Evolutionary conservation across 768 basidiomycete species (phyloP).

Genomic region (Candolleomyces efflorescens): DNA sequence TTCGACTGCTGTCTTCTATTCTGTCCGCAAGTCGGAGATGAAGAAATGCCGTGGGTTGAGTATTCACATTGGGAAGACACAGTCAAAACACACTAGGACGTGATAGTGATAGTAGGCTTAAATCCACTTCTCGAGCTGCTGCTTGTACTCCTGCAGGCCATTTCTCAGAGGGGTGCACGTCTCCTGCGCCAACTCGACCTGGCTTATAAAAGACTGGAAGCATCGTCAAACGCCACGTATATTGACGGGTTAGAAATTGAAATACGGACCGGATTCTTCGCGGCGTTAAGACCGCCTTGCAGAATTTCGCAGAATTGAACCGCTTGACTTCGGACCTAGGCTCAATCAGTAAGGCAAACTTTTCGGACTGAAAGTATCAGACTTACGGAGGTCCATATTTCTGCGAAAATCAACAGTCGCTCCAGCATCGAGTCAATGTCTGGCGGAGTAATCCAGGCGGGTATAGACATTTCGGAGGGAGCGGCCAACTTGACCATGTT

Average conservation of each 20-base stretch:
- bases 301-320: not conserved
- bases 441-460: not conserved
- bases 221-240: not conserved
- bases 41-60: not conserved
- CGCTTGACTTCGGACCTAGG: not conserved
- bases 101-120: not conserved
- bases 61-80: not conserved
- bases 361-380: not conserved
- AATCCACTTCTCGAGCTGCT: not conserved
- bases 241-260: not conserved
- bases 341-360: not conserved
- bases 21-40: no score
- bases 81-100: not conserved
- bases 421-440: not conserved
- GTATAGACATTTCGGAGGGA: not conserved
- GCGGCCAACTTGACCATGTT: not conserved
- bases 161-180: not conserved
- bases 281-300: not conserved
- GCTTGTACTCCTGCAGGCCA: not conserved
- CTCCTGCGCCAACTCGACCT: not conserved
- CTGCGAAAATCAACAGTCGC: not conserved
- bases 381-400: not conserved
- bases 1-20: no score
- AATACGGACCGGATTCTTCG: not conserved
- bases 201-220: not conserved